Evolutionary conservation across 73 alveolate species (phyloP).

Genomic region (Paramecium tetraurelia): DNA sequence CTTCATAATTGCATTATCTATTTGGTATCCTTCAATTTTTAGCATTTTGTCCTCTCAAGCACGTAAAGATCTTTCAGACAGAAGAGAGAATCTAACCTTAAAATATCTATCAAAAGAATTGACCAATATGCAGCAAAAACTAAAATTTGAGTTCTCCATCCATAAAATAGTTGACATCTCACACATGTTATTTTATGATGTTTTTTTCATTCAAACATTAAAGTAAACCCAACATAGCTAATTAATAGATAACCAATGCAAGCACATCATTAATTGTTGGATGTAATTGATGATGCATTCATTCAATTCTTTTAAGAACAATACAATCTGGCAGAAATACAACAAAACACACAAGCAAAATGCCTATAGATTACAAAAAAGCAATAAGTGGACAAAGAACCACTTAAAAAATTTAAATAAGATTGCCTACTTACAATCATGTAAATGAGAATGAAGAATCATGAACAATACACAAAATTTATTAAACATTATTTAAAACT

Average conservation of each 20-base stretch:
- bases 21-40: background rate
- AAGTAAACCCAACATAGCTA: background rate
- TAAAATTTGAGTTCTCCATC: background rate
- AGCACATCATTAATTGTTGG: slow-evolving; percentile 7
- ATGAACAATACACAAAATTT: background rate
- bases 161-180: background rate
- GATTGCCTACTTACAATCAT: background rate
- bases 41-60: background rate
- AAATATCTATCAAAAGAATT: background rate
- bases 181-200: background rate
- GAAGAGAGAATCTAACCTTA: background rate
- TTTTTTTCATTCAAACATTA: background rate
- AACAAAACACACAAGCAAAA: background rate
- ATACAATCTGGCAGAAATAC: background rate
- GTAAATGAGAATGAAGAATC: slow-evolving; percentile 27
- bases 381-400: background rate
- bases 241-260: slow-evolving; percentile 5
- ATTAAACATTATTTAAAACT: background rate
- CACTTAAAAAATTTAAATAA: background rate
- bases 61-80: background rate
- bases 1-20: background rate
- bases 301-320: background rate
- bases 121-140: background rate
- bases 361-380: background rate
- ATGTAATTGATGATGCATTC: slow-evolving; percentile 8